These are phyloP conservation scores for Knoxia roxburghii DNA, from an alignment of 257 asterid genomes.

Conservation along the genomic window DNA sequence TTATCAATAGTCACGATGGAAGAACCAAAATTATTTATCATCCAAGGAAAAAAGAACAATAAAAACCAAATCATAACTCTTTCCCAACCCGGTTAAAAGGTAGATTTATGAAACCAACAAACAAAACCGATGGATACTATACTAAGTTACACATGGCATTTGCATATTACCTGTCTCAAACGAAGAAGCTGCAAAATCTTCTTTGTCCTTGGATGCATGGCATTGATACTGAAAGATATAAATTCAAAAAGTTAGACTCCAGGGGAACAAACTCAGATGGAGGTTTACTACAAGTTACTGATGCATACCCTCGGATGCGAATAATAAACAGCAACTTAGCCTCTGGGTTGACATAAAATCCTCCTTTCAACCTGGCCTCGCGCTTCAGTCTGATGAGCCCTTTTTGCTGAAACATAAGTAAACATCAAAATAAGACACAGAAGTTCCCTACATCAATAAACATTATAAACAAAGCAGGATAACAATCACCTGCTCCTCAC, in stretches of 20 bases:
- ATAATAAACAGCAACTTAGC: slow-evolving; percentile 59
- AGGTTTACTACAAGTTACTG: background rate
- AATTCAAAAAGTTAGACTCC: background rate
- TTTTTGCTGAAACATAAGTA: slow-evolving; percentile 31
- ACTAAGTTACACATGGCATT: too few species aligned
- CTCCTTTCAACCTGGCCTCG: slow-evolving; percentile 79
- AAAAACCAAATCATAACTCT: background rate
- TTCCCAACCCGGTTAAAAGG: background rate
- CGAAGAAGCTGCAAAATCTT: slow-evolving; percentile 67
- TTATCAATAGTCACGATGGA: background rate
- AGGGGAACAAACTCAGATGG: background rate
- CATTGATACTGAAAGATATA: slow-evolving; percentile 46
- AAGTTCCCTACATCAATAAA: background rate
- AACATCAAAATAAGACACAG: background rate
- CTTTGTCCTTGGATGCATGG: slow-evolving; percentile 64
- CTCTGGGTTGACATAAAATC: slow-evolving; percentile 69
- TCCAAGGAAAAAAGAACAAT: background rate
- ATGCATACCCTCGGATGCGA: slow-evolving; percentile 66
- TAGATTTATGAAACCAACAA: background rate
- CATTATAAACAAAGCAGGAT: background rate
- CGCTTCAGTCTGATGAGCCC: slow-evolving; percentile 62
- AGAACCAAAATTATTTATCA: background rate
- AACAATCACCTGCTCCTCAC: slow-evolving; percentile 13
- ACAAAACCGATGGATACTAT: too few species aligned
- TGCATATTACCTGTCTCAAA: slow-evolving; percentile 46